These are phyloP conservation scores for Claviceps cyperi DNA, from an alignment of 2,329 filamentous ascomycete genomes.

Conservation along the genomic window DNA sequence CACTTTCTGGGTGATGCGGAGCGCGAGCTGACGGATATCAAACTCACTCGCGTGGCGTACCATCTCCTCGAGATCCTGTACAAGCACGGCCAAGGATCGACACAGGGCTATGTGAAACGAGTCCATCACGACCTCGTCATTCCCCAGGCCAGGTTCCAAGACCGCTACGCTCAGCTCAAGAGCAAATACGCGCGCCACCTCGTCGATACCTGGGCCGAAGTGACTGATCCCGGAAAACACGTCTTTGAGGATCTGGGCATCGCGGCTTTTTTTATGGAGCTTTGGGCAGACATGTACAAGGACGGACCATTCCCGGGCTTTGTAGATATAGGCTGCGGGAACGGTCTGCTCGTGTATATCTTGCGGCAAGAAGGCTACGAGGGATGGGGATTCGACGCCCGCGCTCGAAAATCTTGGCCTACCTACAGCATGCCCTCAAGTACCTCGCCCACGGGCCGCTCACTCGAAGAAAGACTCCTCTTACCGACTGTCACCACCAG, in stretches of 20 bases:
- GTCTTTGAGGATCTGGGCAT: constrained; percentile 92
- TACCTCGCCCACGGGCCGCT: constrained; percentile 14
- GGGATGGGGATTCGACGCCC: constrained; percentile 86
- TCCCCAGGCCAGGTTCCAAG: constrained; percentile 61
- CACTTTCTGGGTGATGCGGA: constrained; percentile 41
- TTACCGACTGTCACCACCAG: constrained; percentile 26
- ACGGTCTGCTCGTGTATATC: constrained; percentile 77
- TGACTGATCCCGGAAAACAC: constrained; percentile 77
- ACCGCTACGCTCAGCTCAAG: constrained; percentile 72
- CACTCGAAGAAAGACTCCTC: constrained; percentile 33
- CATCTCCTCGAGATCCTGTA: constrained; percentile 53
- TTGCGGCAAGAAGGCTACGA: constrained; percentile 65
- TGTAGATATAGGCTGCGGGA: constrained; percentile 91
- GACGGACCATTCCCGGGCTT: constrained; percentile 60
- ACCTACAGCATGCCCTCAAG: constrained; percentile 39
- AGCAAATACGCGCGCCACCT: constrained; percentile 58
- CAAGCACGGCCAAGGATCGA: constrained; percentile 57
- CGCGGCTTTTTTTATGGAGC: constrained; percentile 79
- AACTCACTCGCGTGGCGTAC: constrained; percentile 51
- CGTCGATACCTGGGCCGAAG: constrained; percentile 68
- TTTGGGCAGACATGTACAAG: constrained; percentile 76
- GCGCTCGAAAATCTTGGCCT: constrained; percentile 71
- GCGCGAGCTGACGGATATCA: constrained; percentile 20
- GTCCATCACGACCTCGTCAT: constrained; percentile 74
- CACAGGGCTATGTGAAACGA: constrained; percentile 60